Evolutionary conservation across 257 asterid genomes (phyloP).

Genomic region (Osmanthus fragrans): DNA sequence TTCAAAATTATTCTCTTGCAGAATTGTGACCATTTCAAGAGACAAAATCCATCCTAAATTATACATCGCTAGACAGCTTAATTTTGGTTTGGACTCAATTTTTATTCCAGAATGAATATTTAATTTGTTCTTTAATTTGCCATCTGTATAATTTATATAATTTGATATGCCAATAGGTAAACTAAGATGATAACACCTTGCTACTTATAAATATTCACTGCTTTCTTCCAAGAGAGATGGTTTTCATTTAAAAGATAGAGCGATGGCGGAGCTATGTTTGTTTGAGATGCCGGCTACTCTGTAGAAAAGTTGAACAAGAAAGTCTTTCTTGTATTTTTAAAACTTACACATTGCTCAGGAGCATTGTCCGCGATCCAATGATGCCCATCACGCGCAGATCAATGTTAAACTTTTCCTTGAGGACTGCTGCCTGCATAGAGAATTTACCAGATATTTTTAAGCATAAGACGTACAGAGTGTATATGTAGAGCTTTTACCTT

Average conservation of each 20-base stretch:
- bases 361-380: constrained; percentile 77
- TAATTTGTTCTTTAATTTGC: not conserved
- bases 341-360: constrained; percentile 78
- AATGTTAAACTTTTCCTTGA: constrained; percentile 94
- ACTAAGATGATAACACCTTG: not conserved
- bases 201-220: not conserved
- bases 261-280: not conserved
- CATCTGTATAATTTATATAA: not conserved
- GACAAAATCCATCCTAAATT: not conserved
- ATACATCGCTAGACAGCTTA: not conserved
- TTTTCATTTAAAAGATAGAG: not conserved
- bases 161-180: not conserved
- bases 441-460: constrained; percentile 16
- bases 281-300: not conserved
- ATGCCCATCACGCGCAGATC: constrained; percentile 96
- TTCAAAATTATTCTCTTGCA: not conserved
- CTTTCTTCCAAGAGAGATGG: not conserved
- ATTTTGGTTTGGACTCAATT: not conserved
- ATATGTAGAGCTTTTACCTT: constrained; percentile 11
- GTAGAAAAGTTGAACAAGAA: constrained; percentile 14
- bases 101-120: not conserved
- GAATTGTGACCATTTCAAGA: not conserved
- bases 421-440: constrained; percentile 71
- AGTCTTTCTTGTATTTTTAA: not conserved
- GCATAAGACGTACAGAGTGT: constrained; percentile 7